Percentiles rank a stretch among this genome's conserved stretches.
Evolutionary conservation across 2,329 filamentous ascomycete genomes (phyloP).

Genomic region (Sporothrix inflata): DNA sequence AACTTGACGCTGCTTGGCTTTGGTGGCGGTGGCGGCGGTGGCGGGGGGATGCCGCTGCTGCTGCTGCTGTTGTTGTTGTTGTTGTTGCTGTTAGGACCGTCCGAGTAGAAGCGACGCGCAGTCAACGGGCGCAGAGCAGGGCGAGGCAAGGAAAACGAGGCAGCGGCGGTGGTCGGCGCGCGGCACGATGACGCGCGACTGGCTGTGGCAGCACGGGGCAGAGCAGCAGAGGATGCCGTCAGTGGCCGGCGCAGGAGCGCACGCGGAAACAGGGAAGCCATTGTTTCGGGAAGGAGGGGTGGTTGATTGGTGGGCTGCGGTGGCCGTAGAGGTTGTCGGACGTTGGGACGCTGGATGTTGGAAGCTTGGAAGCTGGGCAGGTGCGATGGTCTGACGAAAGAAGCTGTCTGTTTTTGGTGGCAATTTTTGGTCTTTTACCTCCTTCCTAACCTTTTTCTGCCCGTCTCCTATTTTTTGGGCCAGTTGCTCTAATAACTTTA

Average conservation of each 20-base stretch:
- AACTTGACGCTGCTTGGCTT: slow-evolving; percentile 51
- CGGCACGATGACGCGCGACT: slow-evolving; percentile 11
- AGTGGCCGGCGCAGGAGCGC: slow-evolving; percentile 27
- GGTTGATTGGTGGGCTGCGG: background rate
- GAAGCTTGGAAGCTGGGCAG: background rate
- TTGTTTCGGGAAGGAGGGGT: background rate
- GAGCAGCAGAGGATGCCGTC: background rate
- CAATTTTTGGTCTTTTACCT: background rate
- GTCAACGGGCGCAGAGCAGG: background rate
- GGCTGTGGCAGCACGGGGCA: background rate
- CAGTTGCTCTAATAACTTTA: background rate
- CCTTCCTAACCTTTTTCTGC: background rate
- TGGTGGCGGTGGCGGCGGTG: slow-evolving; percentile 32
- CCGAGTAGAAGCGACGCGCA: slow-evolving; percentile 26
- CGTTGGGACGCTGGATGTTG: background rate
- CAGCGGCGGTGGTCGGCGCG: background rate
- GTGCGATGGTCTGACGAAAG: background rate
- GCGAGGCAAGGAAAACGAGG: background rate
- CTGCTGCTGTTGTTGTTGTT: slow-evolving; percentile 6
- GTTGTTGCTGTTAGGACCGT: background rate
- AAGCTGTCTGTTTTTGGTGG: slow-evolving; percentile 17
- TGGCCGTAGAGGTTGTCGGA: background rate
- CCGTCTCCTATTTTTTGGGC: slow-evolving; percentile 7
- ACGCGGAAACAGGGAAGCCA: slow-evolving; percentile 29
- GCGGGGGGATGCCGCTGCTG: slow-evolving; percentile 14